Conservation (phyloP, 106 monocot species). For the Platanthera guangdongensis region DNA sequence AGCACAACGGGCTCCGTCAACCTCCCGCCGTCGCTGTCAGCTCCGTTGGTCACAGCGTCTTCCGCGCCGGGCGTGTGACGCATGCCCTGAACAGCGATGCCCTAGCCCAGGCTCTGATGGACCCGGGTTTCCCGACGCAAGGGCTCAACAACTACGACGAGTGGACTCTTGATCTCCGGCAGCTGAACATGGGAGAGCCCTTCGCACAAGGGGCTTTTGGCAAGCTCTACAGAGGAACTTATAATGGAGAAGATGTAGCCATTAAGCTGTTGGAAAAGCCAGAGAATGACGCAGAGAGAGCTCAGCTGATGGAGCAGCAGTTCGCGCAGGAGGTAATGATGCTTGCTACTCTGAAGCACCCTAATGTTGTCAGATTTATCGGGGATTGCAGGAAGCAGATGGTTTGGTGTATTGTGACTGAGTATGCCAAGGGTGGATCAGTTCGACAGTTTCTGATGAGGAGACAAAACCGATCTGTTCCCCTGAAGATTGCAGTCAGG, state of each 20-base stretch:
- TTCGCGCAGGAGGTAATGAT: constrained; percentile 42
- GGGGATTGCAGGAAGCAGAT: constrained; percentile 38
- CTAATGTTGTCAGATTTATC: constrained; percentile 36
- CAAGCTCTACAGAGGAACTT: constrained; percentile 38
- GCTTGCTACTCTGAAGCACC: constrained; percentile 37
- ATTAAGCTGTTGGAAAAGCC: constrained; percentile 42
- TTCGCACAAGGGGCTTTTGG: constrained; percentile 42
- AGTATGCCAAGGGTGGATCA: constrained; percentile 43
- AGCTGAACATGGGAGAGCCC: constrained; percentile 25
- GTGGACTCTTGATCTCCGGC: constrained; percentile 33
- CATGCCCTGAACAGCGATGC: constrained; percentile 16
- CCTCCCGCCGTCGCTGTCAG: constrained; percentile 1
- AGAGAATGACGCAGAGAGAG: constrained; percentile 34
- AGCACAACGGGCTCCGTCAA: constrained; percentile 16
- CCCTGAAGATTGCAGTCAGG: constrained; percentile 26
- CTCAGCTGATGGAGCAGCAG: constrained; percentile 42
- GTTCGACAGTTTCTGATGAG: constrained; percentile 34
- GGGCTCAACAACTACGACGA: constrained; percentile 27
- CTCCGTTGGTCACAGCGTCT: constrained; percentile 21
- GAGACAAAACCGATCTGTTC: constrained; percentile 29
- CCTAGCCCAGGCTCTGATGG: constrained; percentile 28
- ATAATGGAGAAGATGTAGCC: constrained; percentile 36
- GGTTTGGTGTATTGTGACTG: constrained; percentile 47
- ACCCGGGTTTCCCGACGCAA: constrained; percentile 12
- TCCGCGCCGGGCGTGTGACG: constrained; percentile 9